phyloP scores from a whole-genome alignment of 345 rosid genomes.

The Boechera stricta region DNA sequence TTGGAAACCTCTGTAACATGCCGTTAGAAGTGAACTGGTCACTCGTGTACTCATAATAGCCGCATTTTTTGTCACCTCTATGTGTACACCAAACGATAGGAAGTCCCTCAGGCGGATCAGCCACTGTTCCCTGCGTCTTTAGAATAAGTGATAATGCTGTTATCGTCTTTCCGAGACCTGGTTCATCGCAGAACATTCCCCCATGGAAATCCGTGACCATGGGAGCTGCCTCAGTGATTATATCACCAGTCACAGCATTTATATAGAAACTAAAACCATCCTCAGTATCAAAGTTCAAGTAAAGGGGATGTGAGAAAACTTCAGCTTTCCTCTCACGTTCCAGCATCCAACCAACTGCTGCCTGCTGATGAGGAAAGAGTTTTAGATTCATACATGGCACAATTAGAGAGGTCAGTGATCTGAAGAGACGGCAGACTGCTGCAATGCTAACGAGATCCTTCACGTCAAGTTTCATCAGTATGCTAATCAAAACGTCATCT shows the following conservation, averaged over 20 bases:
- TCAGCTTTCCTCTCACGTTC: slow-evolving; percentile 74
- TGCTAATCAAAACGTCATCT: slow-evolving; percentile 69
- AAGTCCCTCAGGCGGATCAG: slow-evolving; percentile 80
- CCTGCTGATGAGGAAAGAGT: slow-evolving; percentile 91
- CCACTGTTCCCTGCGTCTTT: slow-evolving; percentile 84
- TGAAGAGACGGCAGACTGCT: slow-evolving; percentile 75
- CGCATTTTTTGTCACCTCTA: slow-evolving; percentile 68
- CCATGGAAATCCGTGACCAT: slow-evolving; percentile 79
- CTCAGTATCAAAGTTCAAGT: slow-evolving; percentile 59
- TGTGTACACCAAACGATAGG: slow-evolving; percentile 75
- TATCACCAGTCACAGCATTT: slow-evolving; percentile 72
- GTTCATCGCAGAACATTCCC: slow-evolving; percentile 99
- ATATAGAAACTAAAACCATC: slow-evolving; percentile 75
- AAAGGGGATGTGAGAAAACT: slow-evolving; percentile 75
- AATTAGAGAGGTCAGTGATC: slow-evolving; percentile 65
- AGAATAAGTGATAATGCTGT: slow-evolving; percentile 90
- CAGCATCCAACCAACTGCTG: slow-evolving; percentile 96
- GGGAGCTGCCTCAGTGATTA: slow-evolving; percentile 70
- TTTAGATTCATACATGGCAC: slow-evolving; percentile 93
- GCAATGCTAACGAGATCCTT: slow-evolving; percentile 72
- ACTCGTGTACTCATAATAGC: slow-evolving; percentile 75
- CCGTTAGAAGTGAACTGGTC: slow-evolving; percentile 47
- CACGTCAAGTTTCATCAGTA: slow-evolving; percentile 60
- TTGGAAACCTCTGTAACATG: slow-evolving; percentile 49
- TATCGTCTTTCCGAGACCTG: slow-evolving; percentile 96